Conservation (phyloP, 1,139 yeast species). For the Hemisphaericaspora subhashii region DNA sequence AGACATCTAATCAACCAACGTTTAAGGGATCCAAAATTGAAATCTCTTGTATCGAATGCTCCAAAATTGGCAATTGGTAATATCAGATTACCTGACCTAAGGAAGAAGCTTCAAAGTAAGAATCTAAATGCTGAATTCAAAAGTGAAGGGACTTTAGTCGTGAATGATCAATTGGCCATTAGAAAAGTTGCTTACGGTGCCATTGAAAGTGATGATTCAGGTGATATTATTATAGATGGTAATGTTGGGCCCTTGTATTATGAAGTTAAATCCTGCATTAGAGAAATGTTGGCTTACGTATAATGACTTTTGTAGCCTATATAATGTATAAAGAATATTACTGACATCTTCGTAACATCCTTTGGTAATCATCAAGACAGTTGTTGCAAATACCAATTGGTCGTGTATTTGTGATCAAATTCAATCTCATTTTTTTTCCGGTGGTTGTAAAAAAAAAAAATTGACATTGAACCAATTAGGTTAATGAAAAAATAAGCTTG, state of each 20-base stretch:
- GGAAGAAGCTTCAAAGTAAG: slow-evolving; percentile 54
- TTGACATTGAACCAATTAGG: slow-evolving; percentile 5
- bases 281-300: slow-evolving; percentile 80
- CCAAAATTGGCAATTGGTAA: slow-evolving; percentile 81
- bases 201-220: slow-evolving; percentile 55
- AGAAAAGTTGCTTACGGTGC: slow-evolving; percentile 57
- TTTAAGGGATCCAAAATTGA: slow-evolving; percentile 11
- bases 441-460: no score
- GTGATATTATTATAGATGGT: slow-evolving; percentile 85
- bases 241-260: slow-evolving; percentile 74
- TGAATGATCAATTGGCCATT: slow-evolving; percentile 75
- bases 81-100: slow-evolving; percentile 77
- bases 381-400: not conserved
- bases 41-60: slow-evolving; percentile 18
- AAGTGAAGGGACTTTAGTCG: slow-evolving; percentile 90
- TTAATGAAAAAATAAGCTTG: slow-evolving; percentile 2
- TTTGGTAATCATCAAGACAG: no score
- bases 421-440: slow-evolving; percentile 3
- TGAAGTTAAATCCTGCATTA: slow-evolving; percentile 71
- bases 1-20: slow-evolving; percentile 8
- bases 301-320: slow-evolving; percentile 15
- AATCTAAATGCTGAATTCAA: slow-evolving; percentile 83
- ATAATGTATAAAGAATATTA: not conserved
- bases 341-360: no score
- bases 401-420: not conserved